Evolutionary conservation across 1,284 basidiomycete species (phyloP), one percentile per base, ranked within the genome.

Genomic region (Porogramme epimiltina): DNA sequence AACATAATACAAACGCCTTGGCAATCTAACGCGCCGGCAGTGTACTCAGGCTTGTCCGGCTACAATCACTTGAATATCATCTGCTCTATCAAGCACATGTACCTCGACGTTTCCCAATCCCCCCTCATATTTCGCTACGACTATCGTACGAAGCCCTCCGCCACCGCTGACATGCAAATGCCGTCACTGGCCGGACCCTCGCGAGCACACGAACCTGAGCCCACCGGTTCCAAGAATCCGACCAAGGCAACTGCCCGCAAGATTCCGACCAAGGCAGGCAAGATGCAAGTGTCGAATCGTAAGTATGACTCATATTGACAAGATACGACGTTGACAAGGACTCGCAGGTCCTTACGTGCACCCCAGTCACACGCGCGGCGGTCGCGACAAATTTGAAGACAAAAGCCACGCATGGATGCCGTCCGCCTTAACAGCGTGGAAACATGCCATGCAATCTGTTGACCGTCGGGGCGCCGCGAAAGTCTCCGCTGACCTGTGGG

Each of bases 381-480:
- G 52, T 0, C 26, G 45, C 0, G 43, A 54, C 41, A 54, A 54
- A 39, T 54, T 54, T 20, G 13, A 31, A 1, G 38, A 46, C 4
- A 39, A 42, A 6, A 16, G 23, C 1, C 52, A 54, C 37, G 40
- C 28, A 4, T 54, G 48, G 47, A 54, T 54, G 52, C 52, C 52
- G 6, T 26, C 31, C 1, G 15, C 40, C 3, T 19, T 54, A 3
- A 2, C 34, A 2, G 20, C 28, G 2, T 49, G 52, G 48, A n/a
- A 19, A 2, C 5, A 40, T 0, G 48, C 47, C 1, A 25, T 54
- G 31, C 6, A 18, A 2, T 24, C 28, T 3, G 46, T 45, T 15
- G 43, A 45, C 38, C 42, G 36, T n/a, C 11, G 34, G 31, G 3
- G 18, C 26, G 33, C 47, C 40, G 2, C 18, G 31, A 3, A 36